A percentile compares a stretch with the other conserved stretches of the same genome.
Conservation (phyloP, 495 filamentous ascomycete genomes). For the Aspergillus incahuasiensis region DNA sequence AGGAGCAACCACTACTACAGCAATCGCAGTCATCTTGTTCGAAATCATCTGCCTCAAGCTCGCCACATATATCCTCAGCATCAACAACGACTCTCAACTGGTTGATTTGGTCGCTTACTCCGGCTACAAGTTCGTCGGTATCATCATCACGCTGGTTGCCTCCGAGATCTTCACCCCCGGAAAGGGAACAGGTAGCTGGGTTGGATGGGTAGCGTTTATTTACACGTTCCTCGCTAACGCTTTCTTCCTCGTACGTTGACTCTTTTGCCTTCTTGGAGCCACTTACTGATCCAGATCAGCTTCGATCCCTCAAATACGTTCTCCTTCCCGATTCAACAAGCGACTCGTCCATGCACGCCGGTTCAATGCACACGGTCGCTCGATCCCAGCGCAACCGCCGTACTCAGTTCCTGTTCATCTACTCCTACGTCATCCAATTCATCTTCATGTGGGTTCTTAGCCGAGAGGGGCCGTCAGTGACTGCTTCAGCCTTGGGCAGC, state of each 20-base stretch:
- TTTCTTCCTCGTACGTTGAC: constrained; percentile 75
- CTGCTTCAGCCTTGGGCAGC: constrained; percentile 15
- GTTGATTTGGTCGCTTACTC: constrained; percentile 92
- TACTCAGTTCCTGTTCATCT: constrained; percentile 93
- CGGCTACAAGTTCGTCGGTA: constrained; percentile 97
- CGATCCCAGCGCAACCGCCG: constrained; percentile 81
- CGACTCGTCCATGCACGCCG: constrained; percentile 55
- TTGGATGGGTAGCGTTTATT: constrained; percentile 81
- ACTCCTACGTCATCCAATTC: constrained; percentile 90
- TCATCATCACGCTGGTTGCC: constrained; percentile 77
- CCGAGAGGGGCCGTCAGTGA: constrained; percentile 41
- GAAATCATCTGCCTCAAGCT: constrained; percentile 89
- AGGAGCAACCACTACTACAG: constrained; percentile 79
- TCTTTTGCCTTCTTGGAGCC: neutral
- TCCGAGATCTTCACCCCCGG: constrained; percentile 73
- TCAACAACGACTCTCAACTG: constrained; percentile 82
- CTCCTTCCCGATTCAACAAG: constrained; percentile 78
- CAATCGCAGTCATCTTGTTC: constrained; percentile 72
- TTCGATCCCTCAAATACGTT: constrained; percentile 93
- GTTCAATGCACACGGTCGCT: constrained; percentile 70
- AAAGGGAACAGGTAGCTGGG: constrained; percentile 75
- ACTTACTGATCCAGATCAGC: constrained; percentile 47
- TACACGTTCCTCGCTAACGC: constrained; percentile 94
- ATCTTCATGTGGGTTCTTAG: constrained; percentile 92
- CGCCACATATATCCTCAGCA: constrained; percentile 86